phyloP scores from a whole-genome alignment of 306 rosid genomes.

The Oxytropis ochrocephala region DNA sequence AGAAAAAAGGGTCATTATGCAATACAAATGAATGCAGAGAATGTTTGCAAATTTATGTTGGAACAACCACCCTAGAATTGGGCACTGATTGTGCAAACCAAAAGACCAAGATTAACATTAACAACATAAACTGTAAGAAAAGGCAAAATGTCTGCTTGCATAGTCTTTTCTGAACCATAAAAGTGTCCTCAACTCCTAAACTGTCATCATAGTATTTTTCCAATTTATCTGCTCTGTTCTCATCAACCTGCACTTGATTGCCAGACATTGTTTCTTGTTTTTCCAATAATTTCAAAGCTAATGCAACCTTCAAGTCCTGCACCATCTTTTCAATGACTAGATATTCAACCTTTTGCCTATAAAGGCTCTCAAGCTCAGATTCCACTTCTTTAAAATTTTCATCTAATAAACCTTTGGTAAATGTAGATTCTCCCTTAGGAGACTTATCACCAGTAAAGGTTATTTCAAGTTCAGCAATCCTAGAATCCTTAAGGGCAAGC shows the following conservation, averaged over 20 bases:
- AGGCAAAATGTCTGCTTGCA: conserved; percentile 47
- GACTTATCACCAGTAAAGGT: conserved; percentile 28
- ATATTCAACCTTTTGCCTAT: conserved; percentile 50
- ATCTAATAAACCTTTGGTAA: conserved; percentile 23
- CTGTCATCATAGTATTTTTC: conserved; percentile 38
- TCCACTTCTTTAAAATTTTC: conserved; percentile 33
- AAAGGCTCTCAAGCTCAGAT: conserved; percentile 39
- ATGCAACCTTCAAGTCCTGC: conserved; percentile 38
- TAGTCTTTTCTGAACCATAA: conserved; percentile 41
- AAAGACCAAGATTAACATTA: conserved; percentile 36
- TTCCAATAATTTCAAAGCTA: conserved; percentile 22
- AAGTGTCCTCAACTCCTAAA: conserved; percentile 42
- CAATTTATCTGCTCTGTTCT: conserved; percentile 39
- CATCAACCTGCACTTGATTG: conserved; percentile 40
- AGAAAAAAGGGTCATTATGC: conserved; percentile 10
- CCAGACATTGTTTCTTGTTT: conserved; percentile 41
- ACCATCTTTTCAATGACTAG: conserved; percentile 32
- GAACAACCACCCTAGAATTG: conserved; percentile 45
- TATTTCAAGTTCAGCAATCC: conserved; percentile 55
- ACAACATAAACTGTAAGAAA: conserved; percentile 39
- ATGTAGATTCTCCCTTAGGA: conserved; percentile 34
- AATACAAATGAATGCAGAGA: conserved; percentile 28
- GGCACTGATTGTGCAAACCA: conserved; percentile 38
- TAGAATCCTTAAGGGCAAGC: conserved; percentile 42
- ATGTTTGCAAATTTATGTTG: conserved; percentile 46